These are phyloP conservation scores for Novymonas esmeraldas DNA, from an alignment of 208 protist species.

Conservation along the genomic window DNA sequence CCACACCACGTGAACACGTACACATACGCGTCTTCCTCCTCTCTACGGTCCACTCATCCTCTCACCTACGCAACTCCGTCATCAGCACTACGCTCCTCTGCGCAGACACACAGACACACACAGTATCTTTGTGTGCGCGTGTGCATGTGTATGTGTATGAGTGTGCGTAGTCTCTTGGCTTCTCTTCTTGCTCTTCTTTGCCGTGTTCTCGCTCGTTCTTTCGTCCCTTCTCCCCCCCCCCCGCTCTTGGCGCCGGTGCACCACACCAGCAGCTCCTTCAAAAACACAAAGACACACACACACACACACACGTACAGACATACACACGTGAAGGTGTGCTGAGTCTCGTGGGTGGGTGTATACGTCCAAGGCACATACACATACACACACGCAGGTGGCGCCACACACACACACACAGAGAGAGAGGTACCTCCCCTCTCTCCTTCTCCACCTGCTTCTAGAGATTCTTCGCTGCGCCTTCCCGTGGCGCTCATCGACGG, in stretches of 20 bases:
- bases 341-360: not conserved
- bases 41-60: slow-evolving; percentile 6
- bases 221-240: not conserved
- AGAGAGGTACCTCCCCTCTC: not conserved
- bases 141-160: slow-evolving; percentile 6
- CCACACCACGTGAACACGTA: not conserved
- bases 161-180: slow-evolving; percentile 8
- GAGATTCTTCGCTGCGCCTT: not conserved
- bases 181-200: slow-evolving; percentile 9
- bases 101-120: no score
- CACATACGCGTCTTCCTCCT: slow-evolving; percentile 1
- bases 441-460: not conserved
- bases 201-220: no score
- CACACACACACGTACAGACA: not conserved
- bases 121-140: not conserved
- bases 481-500: no score
- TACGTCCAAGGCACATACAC: not conserved
- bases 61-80: no score
- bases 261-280: not conserved
- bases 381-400: not conserved
- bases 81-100: no score
- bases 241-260: not conserved
- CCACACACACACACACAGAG: not conserved
- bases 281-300: not conserved
- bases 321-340: not conserved